phyloP scores from a whole-genome alignment of 177 flowering plant species.

The Vitis hybrid region DNA sequence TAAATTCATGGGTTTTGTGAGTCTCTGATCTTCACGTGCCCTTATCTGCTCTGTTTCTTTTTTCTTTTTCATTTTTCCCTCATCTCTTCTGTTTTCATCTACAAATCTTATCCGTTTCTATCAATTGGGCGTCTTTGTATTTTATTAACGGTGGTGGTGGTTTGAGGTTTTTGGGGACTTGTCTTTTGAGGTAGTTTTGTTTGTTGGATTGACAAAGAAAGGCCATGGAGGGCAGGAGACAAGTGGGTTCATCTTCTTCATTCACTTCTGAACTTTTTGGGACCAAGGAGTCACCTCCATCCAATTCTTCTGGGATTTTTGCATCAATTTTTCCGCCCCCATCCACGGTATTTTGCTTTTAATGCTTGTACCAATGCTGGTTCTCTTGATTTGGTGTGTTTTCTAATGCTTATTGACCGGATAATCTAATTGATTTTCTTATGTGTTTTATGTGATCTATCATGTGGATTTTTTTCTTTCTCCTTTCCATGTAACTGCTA shows the following conservation, averaged over 20 bases:
- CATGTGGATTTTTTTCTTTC: too few relatives aligned
- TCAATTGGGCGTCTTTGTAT: conserved; percentile 1
- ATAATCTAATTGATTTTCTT: too few relatives aligned
- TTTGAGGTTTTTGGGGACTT: not conserved
- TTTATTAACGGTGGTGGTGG: conserved; percentile 1
- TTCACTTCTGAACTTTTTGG: conserved; percentile 64
- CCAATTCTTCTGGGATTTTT: conserved; percentile 42
- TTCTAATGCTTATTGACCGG: not conserved
- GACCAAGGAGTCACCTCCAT: conserved; percentile 30
- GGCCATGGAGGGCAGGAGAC: conserved; percentile 37
- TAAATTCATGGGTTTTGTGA: not conserved
- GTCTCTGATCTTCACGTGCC: conserved; percentile 17
- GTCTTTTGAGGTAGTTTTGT: conserved; percentile 18
- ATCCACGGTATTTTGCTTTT: conserved; percentile 20
- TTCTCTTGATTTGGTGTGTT: not conserved
- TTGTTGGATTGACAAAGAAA: conserved; percentile 11
- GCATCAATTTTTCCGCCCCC: conserved; percentile 58
- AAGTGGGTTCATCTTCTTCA: conserved; percentile 40
- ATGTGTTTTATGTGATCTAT: too few relatives aligned
- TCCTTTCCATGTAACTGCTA: too few relatives aligned
- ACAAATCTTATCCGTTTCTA: conserved; percentile 20
- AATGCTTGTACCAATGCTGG: not conserved
- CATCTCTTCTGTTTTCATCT: conserved; percentile 1
- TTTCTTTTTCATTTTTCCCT: not conserved
- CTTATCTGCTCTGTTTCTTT: conserved; percentile 2